Conservation (phyloP, 148 eudicot species). For the Amaranthus cruentus region DNA sequence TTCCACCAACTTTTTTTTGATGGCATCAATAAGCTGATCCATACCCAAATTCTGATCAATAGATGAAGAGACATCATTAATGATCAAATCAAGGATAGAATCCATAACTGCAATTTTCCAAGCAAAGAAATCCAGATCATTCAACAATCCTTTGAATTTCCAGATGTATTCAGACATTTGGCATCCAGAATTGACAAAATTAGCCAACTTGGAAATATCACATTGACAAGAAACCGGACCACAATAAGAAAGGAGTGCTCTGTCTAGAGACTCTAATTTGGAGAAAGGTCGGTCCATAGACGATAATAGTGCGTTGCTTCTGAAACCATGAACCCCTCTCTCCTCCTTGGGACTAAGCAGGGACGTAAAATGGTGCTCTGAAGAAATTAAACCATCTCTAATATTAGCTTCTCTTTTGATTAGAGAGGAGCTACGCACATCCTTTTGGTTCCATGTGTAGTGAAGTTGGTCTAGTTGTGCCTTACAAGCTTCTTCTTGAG, state of each 20-base stretch:
- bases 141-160: constrained; percentile 60
- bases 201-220: constrained; percentile 37
- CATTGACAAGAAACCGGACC: constrained; percentile 38
- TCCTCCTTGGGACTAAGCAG: constrained; percentile 50
- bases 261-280: constrained; percentile 68
- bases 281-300: constrained; percentile 64
- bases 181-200: constrained; percentile 59
- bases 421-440: constrained; percentile 55
- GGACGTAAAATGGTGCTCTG: constrained; percentile 61
- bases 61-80: constrained; percentile 61
- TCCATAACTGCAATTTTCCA: constrained; percentile 85
- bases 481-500: constrained; percentile 98
- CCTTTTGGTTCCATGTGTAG: constrained; percentile 84
- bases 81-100: constrained; percentile 70
- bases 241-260: constrained; percentile 41
- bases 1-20: constrained; percentile 61
- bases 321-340: constrained; percentile 32
- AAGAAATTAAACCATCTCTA: constrained; percentile 45
- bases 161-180: constrained; percentile 70
- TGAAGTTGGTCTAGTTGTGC: constrained; percentile 83
- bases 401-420: constrained; percentile 58
- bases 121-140: constrained; percentile 62
- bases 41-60: constrained; percentile 73
- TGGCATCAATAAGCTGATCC: constrained; percentile 70
- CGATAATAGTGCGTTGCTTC: constrained; percentile 56